These are phyloP conservation scores for Nicotiana tomentosiformis DNA, from an alignment of 257 asterid species.

Conservation along the genomic window DNA sequence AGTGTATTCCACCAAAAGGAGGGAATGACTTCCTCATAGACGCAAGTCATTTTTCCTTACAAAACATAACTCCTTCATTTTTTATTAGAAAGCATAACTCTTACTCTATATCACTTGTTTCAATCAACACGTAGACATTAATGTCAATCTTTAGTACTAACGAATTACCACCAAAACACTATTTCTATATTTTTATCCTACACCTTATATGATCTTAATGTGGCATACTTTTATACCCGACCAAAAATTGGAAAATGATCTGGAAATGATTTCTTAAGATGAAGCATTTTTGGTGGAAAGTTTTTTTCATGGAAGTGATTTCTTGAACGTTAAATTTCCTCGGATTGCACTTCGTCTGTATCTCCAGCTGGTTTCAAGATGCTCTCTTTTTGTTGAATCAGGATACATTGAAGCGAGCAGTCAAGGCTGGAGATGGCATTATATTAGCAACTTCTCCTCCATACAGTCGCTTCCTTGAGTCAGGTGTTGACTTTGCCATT, in stretches of 20 bases:
- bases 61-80: neutral
- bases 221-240: neutral
- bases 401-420: conserved; percentile 91
- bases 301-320: neutral
- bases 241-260: neutral
- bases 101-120: neutral
- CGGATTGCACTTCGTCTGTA: neutral
- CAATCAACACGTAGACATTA: neutral
- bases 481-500: conserved; percentile 72
- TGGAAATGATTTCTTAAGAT: neutral
- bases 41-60: neutral
- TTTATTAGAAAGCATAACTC: too few relatives aligned
- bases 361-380: neutral
- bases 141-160: neutral
- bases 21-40: neutral
- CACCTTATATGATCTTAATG: neutral
- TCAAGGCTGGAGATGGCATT: conserved; percentile 92
- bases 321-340: neutral
- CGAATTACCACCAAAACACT: neutral
- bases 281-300: neutral
- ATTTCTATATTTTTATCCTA: neutral
- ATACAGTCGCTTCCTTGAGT: conserved; percentile 68
- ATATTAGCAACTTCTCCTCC: conserved; percentile 92
- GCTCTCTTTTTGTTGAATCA: conserved; percentile 20
- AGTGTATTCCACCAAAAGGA: neutral